phyloP scores from a whole-genome alignment of 116 monocot genomes.

The Thalassia testudinum region DNA sequence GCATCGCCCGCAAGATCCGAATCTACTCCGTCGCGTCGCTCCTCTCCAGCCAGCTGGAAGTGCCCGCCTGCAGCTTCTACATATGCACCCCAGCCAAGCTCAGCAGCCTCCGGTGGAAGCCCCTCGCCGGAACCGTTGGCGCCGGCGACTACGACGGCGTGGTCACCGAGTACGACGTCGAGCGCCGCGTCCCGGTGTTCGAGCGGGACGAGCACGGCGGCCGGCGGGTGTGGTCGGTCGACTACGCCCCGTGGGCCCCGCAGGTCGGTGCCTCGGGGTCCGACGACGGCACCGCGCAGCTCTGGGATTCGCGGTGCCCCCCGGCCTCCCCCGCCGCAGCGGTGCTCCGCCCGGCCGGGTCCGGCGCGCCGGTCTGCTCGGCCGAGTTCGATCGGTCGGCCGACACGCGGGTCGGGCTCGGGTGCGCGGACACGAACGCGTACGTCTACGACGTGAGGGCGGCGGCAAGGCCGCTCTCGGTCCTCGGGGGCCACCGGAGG shows the following conservation, averaged over 20 bases:
- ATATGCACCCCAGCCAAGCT: constrained; percentile 90
- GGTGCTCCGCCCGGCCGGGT: constrained; percentile 3
- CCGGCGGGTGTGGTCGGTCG: constrained; percentile 69
- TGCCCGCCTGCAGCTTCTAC: constrained; percentile 18
- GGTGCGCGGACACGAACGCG: constrained; percentile 51
- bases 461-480: constrained; percentile 18
- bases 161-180: constrained; percentile 90
- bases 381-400: constrained; percentile 50
- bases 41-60: background rate
- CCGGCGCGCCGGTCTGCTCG: constrained; percentile 24
- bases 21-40: constrained; percentile 19
- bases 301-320: constrained; percentile 56
- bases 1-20: constrained; percentile 60
- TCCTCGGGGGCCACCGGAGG: constrained; percentile 36
- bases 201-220: constrained; percentile 92
- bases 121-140: constrained; percentile 14
- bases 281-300: constrained; percentile 53
- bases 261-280: constrained; percentile 49
- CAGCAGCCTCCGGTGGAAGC: constrained; percentile 71
- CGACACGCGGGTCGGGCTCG: constrained; percentile 22
- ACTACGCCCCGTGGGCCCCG: constrained; percentile 27
- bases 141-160: constrained; percentile 93
- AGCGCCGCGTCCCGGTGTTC: constrained; percentile 21
- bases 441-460: constrained; percentile 64
- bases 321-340: background rate